phyloP scores from a whole-genome alignment of 208 protist species.

The Jaenimonas drosophilae region DNA sequence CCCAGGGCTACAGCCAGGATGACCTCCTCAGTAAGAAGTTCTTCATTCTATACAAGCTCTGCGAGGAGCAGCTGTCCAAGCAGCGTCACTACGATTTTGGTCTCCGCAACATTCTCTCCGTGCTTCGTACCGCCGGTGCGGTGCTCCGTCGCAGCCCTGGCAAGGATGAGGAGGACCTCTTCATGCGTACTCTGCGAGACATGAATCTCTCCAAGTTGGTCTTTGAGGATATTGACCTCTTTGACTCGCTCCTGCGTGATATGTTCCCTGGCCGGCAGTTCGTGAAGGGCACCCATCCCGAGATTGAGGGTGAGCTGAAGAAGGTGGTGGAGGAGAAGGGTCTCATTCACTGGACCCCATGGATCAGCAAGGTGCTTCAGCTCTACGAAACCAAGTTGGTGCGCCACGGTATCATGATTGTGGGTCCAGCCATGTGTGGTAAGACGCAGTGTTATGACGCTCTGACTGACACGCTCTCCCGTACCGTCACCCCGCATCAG shows the following conservation, averaged over 20 bases:
- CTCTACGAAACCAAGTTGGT: constrained; percentile 94
- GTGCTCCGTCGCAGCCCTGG: constrained; percentile 79
- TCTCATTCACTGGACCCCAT: constrained; percentile 75
- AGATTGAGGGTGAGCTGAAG: constrained; percentile 87
- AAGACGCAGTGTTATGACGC: constrained; percentile 93
- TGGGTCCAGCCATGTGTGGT: constrained; percentile 89
- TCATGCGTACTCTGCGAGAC: constrained; percentile 96
- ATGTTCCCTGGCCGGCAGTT: constrained; percentile 91
- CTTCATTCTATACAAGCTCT: constrained; percentile 93
- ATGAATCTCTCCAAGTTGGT: constrained; percentile 98
- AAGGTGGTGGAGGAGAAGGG: constrained; percentile 82
- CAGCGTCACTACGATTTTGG: constrained; percentile 98
- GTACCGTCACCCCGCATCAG: constrained; percentile 81
- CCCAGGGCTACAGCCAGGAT: constrained; percentile 90
- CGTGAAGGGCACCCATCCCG: constrained; percentile 87
- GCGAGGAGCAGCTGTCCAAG: constrained; percentile 97
- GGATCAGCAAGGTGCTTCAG: constrained; percentile 91
- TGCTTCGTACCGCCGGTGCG: constrained; percentile 93
- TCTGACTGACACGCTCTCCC: constrained; percentile 82
- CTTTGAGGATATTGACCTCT: constrained; percentile 96
- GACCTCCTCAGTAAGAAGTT: constrained; percentile 93
- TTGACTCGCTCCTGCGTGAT: constrained; percentile 93
- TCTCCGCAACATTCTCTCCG: constrained; percentile 97
- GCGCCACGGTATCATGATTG: constrained; percentile 94
- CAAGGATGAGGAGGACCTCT: constrained; percentile 91